Evolutionary conservation across 1,139 yeast genomes (phyloP).

Genomic region (Saccharomyces hybrid): DNA sequence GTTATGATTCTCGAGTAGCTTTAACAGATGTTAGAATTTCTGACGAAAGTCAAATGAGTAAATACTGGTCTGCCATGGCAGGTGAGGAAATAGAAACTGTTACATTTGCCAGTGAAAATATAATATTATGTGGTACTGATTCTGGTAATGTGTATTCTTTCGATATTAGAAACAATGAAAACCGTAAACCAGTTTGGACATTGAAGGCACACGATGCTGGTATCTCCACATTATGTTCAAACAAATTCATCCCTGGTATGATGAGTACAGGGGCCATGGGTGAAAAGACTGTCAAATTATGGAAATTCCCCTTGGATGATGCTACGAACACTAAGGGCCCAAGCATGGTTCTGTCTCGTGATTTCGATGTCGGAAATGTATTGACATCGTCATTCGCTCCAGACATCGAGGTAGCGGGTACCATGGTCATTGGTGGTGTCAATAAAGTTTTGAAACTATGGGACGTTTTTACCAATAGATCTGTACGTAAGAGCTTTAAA

Average conservation of each 20-base stretch:
- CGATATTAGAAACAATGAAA: conserved; percentile 59
- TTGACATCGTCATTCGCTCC: conserved; percentile 78
- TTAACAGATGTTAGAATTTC: conserved; percentile 78
- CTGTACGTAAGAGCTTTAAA: conserved; percentile 66
- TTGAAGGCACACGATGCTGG: conserved; percentile 96
- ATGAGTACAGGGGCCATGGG: conserved; percentile 87
- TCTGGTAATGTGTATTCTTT: conserved; percentile 84
- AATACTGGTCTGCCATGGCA: conserved; percentile 52
- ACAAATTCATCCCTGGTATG: conserved; percentile 61
- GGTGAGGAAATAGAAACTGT: conserved; percentile 83
- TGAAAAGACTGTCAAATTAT: conserved; percentile 76
- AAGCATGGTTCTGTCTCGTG: conserved; percentile 83
- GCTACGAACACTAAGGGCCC: conserved; percentile 48
- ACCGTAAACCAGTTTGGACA: conserved; percentile 77
- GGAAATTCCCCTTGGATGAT: conserved; percentile 55
- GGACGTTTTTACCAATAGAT: conserved; percentile 79
- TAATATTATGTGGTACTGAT: conserved; percentile 86
- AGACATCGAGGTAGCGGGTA: conserved; percentile 81
- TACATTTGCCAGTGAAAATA: conserved; percentile 61
- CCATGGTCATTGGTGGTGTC: conserved; percentile 82
- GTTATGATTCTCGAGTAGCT: conserved; percentile 78
- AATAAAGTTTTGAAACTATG: conserved; percentile 79
- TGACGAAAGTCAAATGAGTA: conserved; percentile 52
- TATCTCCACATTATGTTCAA: conserved; percentile 72
- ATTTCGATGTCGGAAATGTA: conserved; percentile 92